phyloP scores from a whole-genome alignment of 108 stramenopile genomes.

The Thalassiosira profunda region DNA sequence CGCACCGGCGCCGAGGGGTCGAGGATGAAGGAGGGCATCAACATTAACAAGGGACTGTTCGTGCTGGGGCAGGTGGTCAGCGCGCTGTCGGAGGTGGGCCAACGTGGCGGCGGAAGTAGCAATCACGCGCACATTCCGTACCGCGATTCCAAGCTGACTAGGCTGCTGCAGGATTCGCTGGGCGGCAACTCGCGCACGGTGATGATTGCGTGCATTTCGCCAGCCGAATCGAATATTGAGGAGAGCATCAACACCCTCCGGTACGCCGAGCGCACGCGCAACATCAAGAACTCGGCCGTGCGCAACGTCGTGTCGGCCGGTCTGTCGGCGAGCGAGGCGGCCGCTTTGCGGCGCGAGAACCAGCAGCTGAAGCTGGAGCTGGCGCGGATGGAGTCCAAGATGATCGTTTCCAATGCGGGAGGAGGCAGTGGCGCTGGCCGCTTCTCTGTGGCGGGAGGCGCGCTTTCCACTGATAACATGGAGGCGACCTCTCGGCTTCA shows the following conservation, averaged over 20 bases:
- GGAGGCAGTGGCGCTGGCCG: neutral
- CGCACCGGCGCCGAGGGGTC: slow-evolving; percentile 72
- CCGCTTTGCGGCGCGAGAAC: slow-evolving; percentile 76
- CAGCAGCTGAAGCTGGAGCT: slow-evolving; percentile 66
- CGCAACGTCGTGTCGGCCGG: slow-evolving; percentile 80
- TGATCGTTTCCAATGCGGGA: slow-evolving; percentile 1
- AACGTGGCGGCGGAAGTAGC: slow-evolving; percentile 10
- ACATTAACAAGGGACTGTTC: slow-evolving; percentile 91
- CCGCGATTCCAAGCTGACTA: slow-evolving; percentile 95
- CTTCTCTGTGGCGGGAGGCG: neutral
- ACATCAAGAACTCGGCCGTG: slow-evolving; percentile 83
- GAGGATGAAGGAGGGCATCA: slow-evolving; percentile 86
- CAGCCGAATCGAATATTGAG: slow-evolving; percentile 73
- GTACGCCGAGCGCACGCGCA: slow-evolving; percentile 89
- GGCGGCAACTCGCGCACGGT: slow-evolving; percentile 87
- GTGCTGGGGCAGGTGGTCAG: slow-evolving; percentile 72
- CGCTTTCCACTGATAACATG: slow-evolving; percentile 13
- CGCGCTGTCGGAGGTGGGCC: slow-evolving; percentile 48
- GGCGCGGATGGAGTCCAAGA: slow-evolving; percentile 40
- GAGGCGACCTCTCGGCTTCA: slow-evolving; percentile 33
- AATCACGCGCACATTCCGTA: slow-evolving; percentile 73
- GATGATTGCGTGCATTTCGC: slow-evolving; percentile 85
- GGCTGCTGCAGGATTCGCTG: slow-evolving; percentile 80
- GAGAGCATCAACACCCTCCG: slow-evolving; percentile 93
- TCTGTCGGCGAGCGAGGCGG: slow-evolving; percentile 71